Evolutionary conservation across 306 rosid genomes (phyloP).

Genomic region (Calophaca sinica): DNA sequence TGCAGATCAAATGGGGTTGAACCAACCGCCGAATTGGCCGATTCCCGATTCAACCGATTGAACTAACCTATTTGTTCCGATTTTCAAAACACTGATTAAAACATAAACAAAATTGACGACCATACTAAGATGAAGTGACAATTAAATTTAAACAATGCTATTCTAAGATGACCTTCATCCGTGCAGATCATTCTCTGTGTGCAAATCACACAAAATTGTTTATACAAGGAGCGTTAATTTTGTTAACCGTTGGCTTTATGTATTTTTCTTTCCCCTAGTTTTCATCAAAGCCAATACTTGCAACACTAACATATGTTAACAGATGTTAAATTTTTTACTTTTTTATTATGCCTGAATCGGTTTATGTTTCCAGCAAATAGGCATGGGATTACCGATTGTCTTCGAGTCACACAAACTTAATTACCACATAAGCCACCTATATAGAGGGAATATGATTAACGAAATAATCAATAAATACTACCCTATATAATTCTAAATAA

Average conservation of each 20-base stretch:
- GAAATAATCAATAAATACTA: conserved; percentile 34
- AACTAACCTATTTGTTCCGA: too few relatives aligned
- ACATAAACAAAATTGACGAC: too few relatives aligned
- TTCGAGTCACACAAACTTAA: too few relatives aligned
- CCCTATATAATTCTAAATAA: not conserved
- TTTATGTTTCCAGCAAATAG: conserved; percentile 66
- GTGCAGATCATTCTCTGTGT: too few relatives aligned
- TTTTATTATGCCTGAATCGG: conserved; percentile 56
- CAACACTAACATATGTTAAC: conserved; percentile 60
- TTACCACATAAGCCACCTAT: not conserved
- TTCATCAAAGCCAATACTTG: conserved; percentile 70
- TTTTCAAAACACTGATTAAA: too few relatives aligned
- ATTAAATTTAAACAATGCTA: too few relatives aligned
- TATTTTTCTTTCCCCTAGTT: conserved; percentile 73
- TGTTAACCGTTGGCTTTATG: conserved; percentile 63
- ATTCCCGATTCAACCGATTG: too few relatives aligned
- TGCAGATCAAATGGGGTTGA: too few relatives aligned
- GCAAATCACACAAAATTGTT: not conserved
- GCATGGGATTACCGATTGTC: conserved; percentile 9
- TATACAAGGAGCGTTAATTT: conserved; percentile 45
- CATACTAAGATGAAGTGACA: too few relatives aligned
- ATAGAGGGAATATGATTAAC: conserved; percentile 1
- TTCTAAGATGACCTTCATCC: too few relatives aligned
- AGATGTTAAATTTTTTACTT: conserved; percentile 85
- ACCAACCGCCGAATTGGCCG: too few relatives aligned